Evolutionary conservation across 805 yeast genomes (phyloP).

Genomic region (Jamesozyma jinghongensis): DNA sequence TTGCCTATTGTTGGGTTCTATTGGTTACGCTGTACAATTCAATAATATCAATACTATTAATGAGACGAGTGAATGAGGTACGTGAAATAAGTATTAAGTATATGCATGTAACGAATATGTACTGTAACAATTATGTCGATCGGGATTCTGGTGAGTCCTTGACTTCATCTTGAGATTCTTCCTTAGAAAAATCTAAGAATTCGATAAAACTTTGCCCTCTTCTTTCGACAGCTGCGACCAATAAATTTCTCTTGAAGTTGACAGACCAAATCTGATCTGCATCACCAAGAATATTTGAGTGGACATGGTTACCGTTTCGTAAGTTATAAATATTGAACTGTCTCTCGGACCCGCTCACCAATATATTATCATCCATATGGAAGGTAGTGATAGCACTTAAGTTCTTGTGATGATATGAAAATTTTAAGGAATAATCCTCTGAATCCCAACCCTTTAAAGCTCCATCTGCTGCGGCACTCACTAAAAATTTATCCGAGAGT

Average conservation of each 20-base stretch:
- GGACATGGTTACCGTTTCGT: constrained; percentile 61
- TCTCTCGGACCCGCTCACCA: constrained; percentile 83
- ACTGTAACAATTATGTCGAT: too few species aligned
- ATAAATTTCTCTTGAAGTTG: constrained; percentile 68
- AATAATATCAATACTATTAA: too few species aligned
- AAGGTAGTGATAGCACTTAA: constrained; percentile 91
- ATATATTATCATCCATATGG: constrained; percentile 73
- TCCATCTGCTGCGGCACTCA: constrained; percentile 94
- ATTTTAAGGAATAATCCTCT: constrained; percentile 52
- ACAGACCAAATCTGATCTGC: constrained; percentile 95
- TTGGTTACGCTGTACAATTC: too few species aligned
- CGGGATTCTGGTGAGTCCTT: too few species aligned
- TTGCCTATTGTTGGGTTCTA: too few species aligned
- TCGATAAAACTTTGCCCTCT: constrained; percentile 68
- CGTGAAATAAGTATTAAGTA: too few species aligned
- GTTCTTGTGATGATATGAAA: constrained; percentile 62
- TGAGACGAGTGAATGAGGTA: too few species aligned
- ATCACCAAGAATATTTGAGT: constrained; percentile 60
- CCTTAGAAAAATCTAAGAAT: constrained; percentile 55
- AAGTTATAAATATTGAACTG: constrained; percentile 85
- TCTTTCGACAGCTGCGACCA: constrained; percentile 86
- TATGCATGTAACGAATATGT: too few species aligned
- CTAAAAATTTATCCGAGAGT: constrained; percentile 63
- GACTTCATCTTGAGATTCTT: too few species aligned
- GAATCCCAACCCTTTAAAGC: constrained; percentile 93